These are phyloP conservation scores for Lactifluus rugatus DNA, from an alignment of 768 basidiomycete species.

Conservation along the genomic window DNA sequence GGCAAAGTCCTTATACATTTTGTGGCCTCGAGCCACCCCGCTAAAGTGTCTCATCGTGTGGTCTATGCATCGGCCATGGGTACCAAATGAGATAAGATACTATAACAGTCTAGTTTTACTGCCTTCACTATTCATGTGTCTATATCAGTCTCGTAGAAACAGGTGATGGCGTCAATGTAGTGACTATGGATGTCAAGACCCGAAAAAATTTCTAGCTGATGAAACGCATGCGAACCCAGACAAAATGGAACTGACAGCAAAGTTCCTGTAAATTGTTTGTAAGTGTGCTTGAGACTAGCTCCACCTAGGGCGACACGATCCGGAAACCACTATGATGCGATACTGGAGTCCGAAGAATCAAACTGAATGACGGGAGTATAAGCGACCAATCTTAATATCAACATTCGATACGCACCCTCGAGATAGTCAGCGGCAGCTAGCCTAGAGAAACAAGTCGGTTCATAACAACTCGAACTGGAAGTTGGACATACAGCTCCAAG, in stretches of 20 bases:
- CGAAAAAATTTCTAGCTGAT: neutral
- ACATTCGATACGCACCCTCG: conserved; percentile 36
- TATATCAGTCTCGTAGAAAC: neutral
- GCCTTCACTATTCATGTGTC: no score
- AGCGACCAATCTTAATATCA: neutral
- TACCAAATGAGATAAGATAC: no score
- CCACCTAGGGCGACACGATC: neutral
- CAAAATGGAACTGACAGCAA: neutral
- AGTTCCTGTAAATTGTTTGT: neutral
- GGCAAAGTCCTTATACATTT: no score
- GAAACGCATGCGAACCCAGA: no score
- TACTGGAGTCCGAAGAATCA: neutral
- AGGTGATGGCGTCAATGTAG: neutral
- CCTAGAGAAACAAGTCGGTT: conserved; percentile 24
- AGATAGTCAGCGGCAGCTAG: conserved; percentile 57
- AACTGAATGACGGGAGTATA: neutral
- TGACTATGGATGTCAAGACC: neutral
- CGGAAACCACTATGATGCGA: neutral
- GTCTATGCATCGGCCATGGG: no score
- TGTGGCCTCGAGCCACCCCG: no score
- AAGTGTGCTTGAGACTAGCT: neutral
- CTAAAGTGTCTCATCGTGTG: no score
- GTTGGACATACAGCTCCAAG: conserved; percentile 66
- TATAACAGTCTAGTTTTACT: no score
- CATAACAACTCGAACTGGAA: neutral